Evolutionary conservation across 371 early-diverging fungal species (phyloP).

Genomic region (Zychaea mexicana): DNA sequence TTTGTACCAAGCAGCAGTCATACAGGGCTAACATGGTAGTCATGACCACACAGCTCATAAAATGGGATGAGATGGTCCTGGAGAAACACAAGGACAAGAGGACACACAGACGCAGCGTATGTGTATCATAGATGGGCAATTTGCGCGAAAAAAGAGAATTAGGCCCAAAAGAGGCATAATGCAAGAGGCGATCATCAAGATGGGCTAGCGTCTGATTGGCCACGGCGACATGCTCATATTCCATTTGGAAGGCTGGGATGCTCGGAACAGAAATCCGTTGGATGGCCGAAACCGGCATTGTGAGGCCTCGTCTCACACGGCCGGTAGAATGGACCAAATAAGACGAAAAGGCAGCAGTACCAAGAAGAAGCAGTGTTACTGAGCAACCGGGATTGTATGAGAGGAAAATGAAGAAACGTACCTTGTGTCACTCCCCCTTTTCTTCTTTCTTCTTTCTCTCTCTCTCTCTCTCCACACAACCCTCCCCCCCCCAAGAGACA

Average conservation of each 20-base stretch:
- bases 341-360: neutral
- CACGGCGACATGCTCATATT: slow-evolving; percentile 1
- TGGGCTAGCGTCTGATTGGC: neutral
- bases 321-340: neutral
- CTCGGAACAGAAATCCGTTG: slow-evolving; percentile 2
- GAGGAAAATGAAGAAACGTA: slow-evolving; percentile 5
- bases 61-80: too few relatives aligned
- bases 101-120: neutral
- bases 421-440: neutral
- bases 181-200: neutral
- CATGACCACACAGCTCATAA: too few relatives aligned
- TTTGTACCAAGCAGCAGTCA: too few relatives aligned
- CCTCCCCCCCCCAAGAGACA: neutral
- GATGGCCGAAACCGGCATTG: slow-evolving; percentile 4
- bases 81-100: neutral
- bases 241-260: slow-evolving; percentile 24
- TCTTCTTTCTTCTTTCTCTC: slow-evolving; percentile 1
- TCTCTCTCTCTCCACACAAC: neutral
- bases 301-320: neutral
- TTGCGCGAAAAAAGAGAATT: neutral
- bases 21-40: too few relatives aligned
- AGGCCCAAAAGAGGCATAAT: neutral
- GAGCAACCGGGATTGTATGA: neutral
- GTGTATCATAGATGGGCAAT: neutral
- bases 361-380: neutral